Evolutionary conservation across 371 early-diverging fungal species (phyloP).

Genomic region (Mortierella sp.): DNA sequence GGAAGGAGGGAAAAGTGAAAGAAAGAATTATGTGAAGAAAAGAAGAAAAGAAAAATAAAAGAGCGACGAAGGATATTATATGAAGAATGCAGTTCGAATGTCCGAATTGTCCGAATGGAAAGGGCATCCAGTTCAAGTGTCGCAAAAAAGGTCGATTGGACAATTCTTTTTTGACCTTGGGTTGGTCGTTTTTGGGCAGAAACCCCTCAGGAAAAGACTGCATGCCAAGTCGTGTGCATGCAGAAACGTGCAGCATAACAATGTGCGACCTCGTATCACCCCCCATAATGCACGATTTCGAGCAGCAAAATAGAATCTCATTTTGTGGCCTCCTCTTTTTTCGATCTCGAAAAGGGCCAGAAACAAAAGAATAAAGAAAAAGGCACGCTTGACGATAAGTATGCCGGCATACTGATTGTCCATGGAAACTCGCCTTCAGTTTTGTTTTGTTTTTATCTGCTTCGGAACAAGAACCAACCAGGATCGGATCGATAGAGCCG

Average conservation of each 20-base stretch:
- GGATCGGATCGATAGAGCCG: neutral
- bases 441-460: neutral
- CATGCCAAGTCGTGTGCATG: neutral
- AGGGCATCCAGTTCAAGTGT: too few relatives aligned
- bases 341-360: conserved; percentile 9
- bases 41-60: neutral
- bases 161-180: conserved; percentile 1
- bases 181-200: neutral
- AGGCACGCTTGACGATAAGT: neutral
- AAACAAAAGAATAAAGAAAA: neutral
- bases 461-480: neutral
- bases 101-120: neutral
- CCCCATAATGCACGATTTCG: neutral
- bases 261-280: too few relatives aligned
- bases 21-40: too few relatives aligned
- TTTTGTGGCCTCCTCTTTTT: neutral
- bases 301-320: neutral
- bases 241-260: neutral
- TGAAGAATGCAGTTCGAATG: neutral
- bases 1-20: neutral
- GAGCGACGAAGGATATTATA: neutral
- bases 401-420: conserved; percentile 6
- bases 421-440: neutral
- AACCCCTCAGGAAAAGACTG: neutral
- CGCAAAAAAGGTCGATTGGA: neutral